Percentiles rank a stretch among this genome's conserved stretches.
Conservation (phyloP, 2,329 filamentous ascomycete genomes). For the Emmonsia crescens region DNA sequence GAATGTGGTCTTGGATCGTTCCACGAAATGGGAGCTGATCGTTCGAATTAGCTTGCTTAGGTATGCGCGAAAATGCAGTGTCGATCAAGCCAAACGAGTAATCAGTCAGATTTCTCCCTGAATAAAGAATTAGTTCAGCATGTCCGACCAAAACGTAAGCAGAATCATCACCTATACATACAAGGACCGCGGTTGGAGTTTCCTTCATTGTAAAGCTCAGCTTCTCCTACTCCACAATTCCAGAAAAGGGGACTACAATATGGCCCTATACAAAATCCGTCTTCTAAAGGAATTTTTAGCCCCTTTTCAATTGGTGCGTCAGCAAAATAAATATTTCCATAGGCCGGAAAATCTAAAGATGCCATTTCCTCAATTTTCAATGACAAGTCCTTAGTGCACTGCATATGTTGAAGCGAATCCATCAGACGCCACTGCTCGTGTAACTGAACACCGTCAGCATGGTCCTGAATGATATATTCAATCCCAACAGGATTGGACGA, state of each 20-base stretch:
- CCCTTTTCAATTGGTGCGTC: conserved; percentile 17
- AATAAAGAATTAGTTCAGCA: not conserved
- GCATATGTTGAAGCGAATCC: conserved; percentile 24
- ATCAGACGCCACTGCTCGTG: conserved; percentile 26
- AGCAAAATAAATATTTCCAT: conserved; percentile 29
- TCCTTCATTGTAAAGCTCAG: conserved; percentile 6
- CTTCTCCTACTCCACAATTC: conserved; percentile 12
- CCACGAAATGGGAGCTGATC: conserved; percentile 11
- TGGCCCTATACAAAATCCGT: conserved; percentile 26
- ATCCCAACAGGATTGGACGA: conserved; percentile 23
- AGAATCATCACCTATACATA: conserved; percentile 3
- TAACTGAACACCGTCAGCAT: conserved; percentile 24
- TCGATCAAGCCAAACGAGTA: conserved; percentile 13
- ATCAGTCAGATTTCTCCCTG: conserved; percentile 10
- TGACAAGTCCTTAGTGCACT: conserved; percentile 22
- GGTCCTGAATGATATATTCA: conserved; percentile 33
- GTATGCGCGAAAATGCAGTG: conserved; percentile 10
- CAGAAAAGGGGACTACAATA: conserved; percentile 19
- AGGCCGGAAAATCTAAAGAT: conserved; percentile 27
- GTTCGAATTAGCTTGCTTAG: not conserved
- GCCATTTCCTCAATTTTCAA: conserved; percentile 22
- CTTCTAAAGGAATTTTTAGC: conserved; percentile 18
- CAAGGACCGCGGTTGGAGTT: conserved; percentile 11
- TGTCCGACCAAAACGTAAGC: not conserved
- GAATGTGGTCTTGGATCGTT: conserved; percentile 8